These are phyloP conservation scores for Colletotrichum trifolii DNA, from an alignment of 2,329 filamentous ascomycete species.

Conservation along the genomic window DNA sequence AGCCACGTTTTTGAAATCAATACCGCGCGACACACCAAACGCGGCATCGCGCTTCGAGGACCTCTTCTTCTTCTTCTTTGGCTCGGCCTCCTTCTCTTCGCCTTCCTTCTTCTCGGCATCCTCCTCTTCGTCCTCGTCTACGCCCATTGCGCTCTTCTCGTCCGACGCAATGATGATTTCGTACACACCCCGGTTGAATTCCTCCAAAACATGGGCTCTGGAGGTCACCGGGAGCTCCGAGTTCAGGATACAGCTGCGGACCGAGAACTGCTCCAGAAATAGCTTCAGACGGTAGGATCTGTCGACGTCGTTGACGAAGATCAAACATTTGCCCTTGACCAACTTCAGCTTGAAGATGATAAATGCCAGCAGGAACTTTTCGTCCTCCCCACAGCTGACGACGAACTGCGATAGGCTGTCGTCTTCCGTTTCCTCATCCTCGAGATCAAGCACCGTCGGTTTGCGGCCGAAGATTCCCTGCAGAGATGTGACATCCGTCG, in stretches of 20 bases:
- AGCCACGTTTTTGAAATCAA: conserved; percentile 96
- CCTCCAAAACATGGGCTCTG: conserved; percentile 91
- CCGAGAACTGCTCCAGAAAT: conserved; percentile 96
- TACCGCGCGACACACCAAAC: conserved; percentile 83
- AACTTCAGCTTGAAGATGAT: conserved; percentile 95
- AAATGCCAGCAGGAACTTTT: conserved; percentile 93
- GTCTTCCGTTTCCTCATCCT: conserved; percentile 82
- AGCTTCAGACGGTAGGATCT: conserved; percentile 91
- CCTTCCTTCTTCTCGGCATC: conserved; percentile 57
- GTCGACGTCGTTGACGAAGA: conserved; percentile 85
- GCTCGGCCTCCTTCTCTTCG: conserved; percentile 49
- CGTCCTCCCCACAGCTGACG: conserved; percentile 92
- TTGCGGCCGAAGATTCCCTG: conserved; percentile 87
- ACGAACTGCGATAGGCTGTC: conserved; percentile 87
- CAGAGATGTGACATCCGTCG: conserved; percentile 85
- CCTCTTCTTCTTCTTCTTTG: conserved; percentile 71
- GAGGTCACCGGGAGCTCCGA: conserved; percentile 94
- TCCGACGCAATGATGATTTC: conserved; percentile 98
- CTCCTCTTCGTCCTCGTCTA: conserved; percentile 60
- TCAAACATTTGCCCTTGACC: conserved; percentile 87
- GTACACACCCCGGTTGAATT: conserved; percentile 97
- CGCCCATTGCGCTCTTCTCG: conserved; percentile 84
- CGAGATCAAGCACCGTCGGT: conserved; percentile 82
- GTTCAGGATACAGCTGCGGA: conserved; percentile 92
- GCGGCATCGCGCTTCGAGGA: conserved; percentile 79